phyloP scores from a whole-genome alignment of 768 basidiomycete species.

The Auricularia heimuer region DNA sequence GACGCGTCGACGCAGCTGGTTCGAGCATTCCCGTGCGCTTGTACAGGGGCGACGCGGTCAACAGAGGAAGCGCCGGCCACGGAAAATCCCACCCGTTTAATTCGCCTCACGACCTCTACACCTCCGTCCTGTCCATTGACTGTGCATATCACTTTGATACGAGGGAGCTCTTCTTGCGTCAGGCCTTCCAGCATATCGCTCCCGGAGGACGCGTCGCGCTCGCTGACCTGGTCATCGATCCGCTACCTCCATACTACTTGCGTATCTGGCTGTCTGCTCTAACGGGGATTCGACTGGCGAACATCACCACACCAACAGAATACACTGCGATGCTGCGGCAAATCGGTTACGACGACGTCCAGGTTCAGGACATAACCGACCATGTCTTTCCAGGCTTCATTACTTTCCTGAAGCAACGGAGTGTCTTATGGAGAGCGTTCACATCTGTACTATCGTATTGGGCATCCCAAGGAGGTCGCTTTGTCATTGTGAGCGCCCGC shows the following conservation, averaged over 20 bases:
- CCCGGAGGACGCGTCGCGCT: constrained; percentile 46
- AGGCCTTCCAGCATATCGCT: constrained; percentile 35
- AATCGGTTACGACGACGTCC: constrained; percentile 44
- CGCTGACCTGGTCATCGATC: constrained; percentile 38
- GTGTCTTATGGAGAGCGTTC: constrained; percentile 36
- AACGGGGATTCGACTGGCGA: constrained; percentile 27
- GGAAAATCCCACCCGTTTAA: constrained; percentile 41
- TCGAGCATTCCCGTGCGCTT: constrained; percentile 13
- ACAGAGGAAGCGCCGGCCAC: constrained; percentile 22
- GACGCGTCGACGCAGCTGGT: constrained; percentile 19
- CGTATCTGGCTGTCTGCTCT: constrained; percentile 9
- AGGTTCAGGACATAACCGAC: constrained; percentile 45
- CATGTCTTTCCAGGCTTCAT: constrained; percentile 52
- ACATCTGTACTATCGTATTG: constrained; percentile 30
- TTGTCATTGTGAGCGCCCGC: constrained; percentile 33
- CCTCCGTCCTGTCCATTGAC: constrained; percentile 35
- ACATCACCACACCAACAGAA: constrained; percentile 35
- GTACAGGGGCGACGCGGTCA: constrained; percentile 19
- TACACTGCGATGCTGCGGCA: constrained; percentile 35
- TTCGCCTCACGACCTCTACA: neutral
- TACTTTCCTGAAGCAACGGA: constrained; percentile 35
- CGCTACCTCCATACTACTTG: constrained; percentile 13
- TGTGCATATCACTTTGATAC: constrained; percentile 62
- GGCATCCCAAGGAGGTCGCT: constrained; percentile 31
- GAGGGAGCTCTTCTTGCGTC: constrained; percentile 40